phyloP scores from a whole-genome alignment of 257 asterid genomes.

The Marsdenia floribunda region DNA sequence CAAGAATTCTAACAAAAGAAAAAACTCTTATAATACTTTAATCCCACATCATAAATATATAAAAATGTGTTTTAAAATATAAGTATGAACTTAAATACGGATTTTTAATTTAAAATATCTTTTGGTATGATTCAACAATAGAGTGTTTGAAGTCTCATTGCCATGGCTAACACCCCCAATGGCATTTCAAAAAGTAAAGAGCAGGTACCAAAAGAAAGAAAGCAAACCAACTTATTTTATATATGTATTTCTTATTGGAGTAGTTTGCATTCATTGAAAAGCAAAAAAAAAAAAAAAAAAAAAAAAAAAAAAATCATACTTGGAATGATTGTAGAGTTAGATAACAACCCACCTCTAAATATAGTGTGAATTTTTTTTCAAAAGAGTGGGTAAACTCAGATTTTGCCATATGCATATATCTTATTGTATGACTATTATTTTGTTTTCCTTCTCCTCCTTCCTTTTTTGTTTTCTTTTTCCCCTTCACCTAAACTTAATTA shows the following conservation, averaged over 20 bases:
- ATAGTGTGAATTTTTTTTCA: not conserved
- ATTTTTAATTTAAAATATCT: too few relatives aligned
- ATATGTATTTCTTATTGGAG: constrained; percentile 1
- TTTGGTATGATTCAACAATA: too few relatives aligned
- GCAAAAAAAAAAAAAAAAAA: too few relatives aligned
- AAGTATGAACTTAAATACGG: too few relatives aligned
- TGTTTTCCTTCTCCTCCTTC: too few relatives aligned
- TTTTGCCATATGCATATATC: not conserved
- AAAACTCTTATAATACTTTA: too few relatives aligned
- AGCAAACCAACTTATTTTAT: too few relatives aligned
- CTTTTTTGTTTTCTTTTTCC: too few relatives aligned
- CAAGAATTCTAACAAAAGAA: not conserved
- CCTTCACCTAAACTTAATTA: too few relatives aligned
- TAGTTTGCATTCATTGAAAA: constrained; percentile 6
- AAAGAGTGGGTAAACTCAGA: constrained; percentile 1
- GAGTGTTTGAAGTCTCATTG: not conserved
- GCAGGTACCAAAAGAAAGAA: constrained; percentile 15
- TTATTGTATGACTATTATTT: not conserved
- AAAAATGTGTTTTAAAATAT: too few relatives aligned
- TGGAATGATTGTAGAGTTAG: constrained; percentile 1
- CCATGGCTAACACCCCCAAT: constrained; percentile 2
- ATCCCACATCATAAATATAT: too few relatives aligned
- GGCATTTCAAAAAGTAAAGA: not conserved
- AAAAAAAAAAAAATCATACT: not conserved
- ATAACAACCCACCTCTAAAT: constrained; percentile 6